These are phyloP conservation scores for Ramularia endophylla DNA, from an alignment of 2,329 filamentous ascomycete genomes.

Conservation along the genomic window DNA sequence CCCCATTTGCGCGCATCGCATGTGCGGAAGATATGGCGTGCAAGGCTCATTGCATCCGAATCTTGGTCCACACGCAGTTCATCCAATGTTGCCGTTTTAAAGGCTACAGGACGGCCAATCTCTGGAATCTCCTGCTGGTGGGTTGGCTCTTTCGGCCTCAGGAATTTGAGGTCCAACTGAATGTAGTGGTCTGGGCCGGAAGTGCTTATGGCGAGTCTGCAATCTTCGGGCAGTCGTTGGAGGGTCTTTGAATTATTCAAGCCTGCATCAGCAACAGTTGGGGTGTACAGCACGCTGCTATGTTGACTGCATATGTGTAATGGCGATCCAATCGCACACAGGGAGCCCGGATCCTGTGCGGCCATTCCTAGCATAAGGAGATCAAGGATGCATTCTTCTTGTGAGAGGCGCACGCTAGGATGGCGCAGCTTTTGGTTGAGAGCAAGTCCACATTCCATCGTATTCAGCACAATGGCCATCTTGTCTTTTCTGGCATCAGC, in stretches of 20 bases:
- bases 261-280: conserved; percentile 30
- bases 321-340: conserved; percentile 33
- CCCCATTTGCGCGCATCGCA: conserved; percentile 28
- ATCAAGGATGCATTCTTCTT: conserved; percentile 38
- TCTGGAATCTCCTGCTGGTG: conserved; percentile 1
- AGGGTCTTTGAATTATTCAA: conserved; percentile 31
- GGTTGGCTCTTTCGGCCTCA: conserved; percentile 23
- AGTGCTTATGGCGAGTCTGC: conserved; percentile 19
- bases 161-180: conserved; percentile 36
- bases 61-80: conserved; percentile 12
- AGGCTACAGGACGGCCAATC: not conserved
- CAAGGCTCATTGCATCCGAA: conserved; percentile 23
- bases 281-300: conserved; percentile 26
- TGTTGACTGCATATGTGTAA: conserved; percentile 18
- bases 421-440: conserved; percentile 26
- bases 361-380: conserved; percentile 37
- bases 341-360: conserved; percentile 35
- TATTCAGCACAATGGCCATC: conserved; percentile 37
- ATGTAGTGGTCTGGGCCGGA: conserved; percentile 34
- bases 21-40: conserved; percentile 30
- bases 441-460: conserved; percentile 35
- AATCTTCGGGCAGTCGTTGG: conserved; percentile 18
- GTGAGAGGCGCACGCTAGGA: conserved; percentile 21
- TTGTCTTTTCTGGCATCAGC: conserved; percentile 41
- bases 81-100: not conserved